Base-by-base conservation (phyloP, 2,329 filamentous ascomycete species). In the Rosellinia necatrix region DNA sequence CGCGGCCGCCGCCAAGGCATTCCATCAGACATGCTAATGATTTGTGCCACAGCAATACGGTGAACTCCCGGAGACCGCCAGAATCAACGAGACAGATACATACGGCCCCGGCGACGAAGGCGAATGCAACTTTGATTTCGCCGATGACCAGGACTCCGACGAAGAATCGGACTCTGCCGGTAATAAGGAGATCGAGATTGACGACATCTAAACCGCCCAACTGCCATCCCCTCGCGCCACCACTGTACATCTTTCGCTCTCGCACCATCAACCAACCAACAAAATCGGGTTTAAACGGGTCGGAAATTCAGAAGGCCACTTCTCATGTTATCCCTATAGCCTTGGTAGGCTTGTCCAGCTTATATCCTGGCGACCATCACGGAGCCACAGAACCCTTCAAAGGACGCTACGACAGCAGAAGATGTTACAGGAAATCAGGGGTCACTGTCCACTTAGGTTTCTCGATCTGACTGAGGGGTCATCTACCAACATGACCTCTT, bases 11-110 rank as follows among this genome's bases (percentile, higher is more conserved):
- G 13, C 21, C 9, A 17, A 17, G 13, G 24, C n/a, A 10, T 37
- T n/a, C 38, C 10, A 17, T 34, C 27, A 35, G 19, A 10, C 19
- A 17, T 46, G 34, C 56, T 61, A 30, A 61, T 12, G n/a, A 44
- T 15, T n/a, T 13, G 7, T 35, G 5, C 24, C 43, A 27, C 22
- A 62, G 60, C 91, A 92, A 61, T 97, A 97, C 77, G 94, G 94
- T 75, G 94, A 99, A 78, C 83, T 99, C 59, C 94, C 94, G 67
- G 94, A 97, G 80, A 90, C 86, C 71, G 94, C 94, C 75, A 97
- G 97, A 89, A 99, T 99, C 86, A 99, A 99, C 86, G 94, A 99
- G 85, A 96, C 92, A 64, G 94, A 97, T 77, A 96, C 91, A 43
- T 96, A 89, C 71, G 86, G 91, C 71, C 90, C 92, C 76, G 90